Evolutionary conservation across 352 stramenopile genomes (phyloP).

Genomic region (Phytophthora pisi): DNA sequence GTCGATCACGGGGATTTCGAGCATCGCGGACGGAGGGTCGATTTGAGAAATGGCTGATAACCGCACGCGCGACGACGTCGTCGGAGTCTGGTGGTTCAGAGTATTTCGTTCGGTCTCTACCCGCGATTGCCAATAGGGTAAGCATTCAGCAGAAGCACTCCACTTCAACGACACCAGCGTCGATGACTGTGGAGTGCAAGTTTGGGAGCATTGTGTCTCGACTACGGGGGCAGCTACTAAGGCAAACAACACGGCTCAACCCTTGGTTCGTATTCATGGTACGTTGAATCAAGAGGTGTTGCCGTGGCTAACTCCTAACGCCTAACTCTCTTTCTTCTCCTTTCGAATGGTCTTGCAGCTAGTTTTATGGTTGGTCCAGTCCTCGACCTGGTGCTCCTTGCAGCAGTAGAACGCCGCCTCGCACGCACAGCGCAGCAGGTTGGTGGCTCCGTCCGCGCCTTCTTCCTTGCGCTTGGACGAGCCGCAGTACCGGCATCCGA

Average conservation of each 20-base stretch:
- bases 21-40: constrained; percentile 38
- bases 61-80: background rate
- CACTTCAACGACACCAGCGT: too few relatives aligned
- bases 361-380: constrained; percentile 83
- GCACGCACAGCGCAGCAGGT: constrained; percentile 73
- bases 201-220: background rate
- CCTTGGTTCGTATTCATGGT: background rate
- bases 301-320: background rate
- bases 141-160: constrained; percentile 10
- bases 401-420: constrained; percentile 83
- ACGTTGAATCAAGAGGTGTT: background rate
- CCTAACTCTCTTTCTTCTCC: constrained; percentile 16
- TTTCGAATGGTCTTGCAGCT: constrained; percentile 77
- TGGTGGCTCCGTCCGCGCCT: constrained; percentile 16
- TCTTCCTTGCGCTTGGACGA: constrained; percentile 40
- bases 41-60: background rate
- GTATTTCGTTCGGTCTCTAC: constrained; percentile 12
- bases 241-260: background rate
- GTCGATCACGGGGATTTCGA: constrained; percentile 85
- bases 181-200: too few relatives aligned
- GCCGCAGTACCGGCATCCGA: constrained; percentile 79
- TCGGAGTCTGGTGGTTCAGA: constrained; percentile 14
- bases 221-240: background rate
- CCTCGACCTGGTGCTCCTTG: constrained; percentile 83
- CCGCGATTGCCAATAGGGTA: constrained; percentile 13